Evolutionary conservation across 2,329 filamentous ascomycete genomes (phyloP), one percentile per base, ranked within the genome.

Genomic region (Trichoderma guizhouense): DNA sequence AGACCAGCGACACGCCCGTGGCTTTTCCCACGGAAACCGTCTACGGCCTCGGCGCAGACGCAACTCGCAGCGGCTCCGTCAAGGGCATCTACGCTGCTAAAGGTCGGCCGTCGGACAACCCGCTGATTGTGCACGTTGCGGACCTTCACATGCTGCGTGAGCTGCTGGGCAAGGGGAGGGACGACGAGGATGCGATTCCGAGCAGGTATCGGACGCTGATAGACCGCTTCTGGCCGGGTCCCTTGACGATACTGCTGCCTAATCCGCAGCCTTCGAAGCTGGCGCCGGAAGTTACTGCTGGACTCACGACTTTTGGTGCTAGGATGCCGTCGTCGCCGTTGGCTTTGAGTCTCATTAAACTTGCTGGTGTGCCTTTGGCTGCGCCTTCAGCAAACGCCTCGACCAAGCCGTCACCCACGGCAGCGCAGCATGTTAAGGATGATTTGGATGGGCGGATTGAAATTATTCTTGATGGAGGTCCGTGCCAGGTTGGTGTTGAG

Each of bases 11-110:
- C 78, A 87, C 87, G 4, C 96, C 96, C 5, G 94, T 99, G 62
- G 96, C 93, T 1, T 99, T 99, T 79, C 96, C 96, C 0, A 99
- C 96, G 0, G 96, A 99, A 83, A 99, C 96, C 0, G 96, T 99
- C 0, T 99, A 99, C 80, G 96, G 96, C 0, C 87, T 99, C 8
- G 96, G 94, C n/a, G 96, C 96, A 15, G 96, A 98, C 83, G 96
- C 96, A 12, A 98, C 95, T 30, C 89, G 94, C 76, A 94, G 91
- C 77, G 86, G 84, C 28, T 92, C 95, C 2, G 95, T 98, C 7
- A 90, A 88, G 78, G 95, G 94, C n/a, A 99, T 99, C 75, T 99
- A 96, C 81, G 86, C 89, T 26, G 94, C 93, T 67, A 99, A 99
- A 83, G 92, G 94, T 71, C 85, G 96, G 70, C 96, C 96, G 4